Conservation (phyloP, 2,329 filamentous ascomycete species). For the Cladophialophora psammophila region DNA sequence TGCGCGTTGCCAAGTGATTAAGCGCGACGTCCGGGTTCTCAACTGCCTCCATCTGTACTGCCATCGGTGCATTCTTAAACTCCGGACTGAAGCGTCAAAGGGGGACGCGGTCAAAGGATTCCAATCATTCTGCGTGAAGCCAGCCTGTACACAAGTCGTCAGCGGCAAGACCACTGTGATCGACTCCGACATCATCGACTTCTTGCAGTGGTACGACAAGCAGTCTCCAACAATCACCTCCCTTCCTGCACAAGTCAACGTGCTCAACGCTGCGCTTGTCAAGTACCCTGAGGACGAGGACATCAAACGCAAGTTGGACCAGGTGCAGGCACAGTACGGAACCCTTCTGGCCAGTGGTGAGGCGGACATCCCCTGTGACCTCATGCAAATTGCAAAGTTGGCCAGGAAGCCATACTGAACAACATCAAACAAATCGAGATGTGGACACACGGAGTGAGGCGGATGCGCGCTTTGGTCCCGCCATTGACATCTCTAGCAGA, state of each 20-base stretch:
- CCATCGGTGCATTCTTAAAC: constrained; percentile 31
- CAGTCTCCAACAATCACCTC: constrained; percentile 20
- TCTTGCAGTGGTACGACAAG: constrained; percentile 35
- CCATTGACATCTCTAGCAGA: background rate
- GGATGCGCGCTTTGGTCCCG: background rate
- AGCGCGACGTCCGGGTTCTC: constrained; percentile 33
- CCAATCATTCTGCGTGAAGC: constrained; percentile 28
- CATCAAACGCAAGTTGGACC: constrained; percentile 24
- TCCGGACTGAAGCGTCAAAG: constrained; percentile 25
- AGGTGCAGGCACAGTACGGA: constrained; percentile 11
- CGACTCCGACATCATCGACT: constrained; percentile 30
- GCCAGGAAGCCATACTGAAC: constrained; percentile 32
- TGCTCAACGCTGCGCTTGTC: constrained; percentile 23
- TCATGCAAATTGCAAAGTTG: constrained; percentile 33
- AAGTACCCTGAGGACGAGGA: constrained; percentile 28
- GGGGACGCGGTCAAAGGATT: constrained; percentile 30
- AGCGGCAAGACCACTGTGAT: constrained; percentile 35
- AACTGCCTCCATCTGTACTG: constrained; percentile 36
- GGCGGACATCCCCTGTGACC: constrained; percentile 13
- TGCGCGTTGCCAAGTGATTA: constrained; percentile 24
- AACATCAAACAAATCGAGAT: background rate
- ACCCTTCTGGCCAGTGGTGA: background rate
- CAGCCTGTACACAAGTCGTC: constrained; percentile 25
- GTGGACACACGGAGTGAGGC: background rate
- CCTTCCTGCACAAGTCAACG: constrained; percentile 16